Conservation (phyloP, 805 yeast genomes). For the Ogataea pini region DNA sequence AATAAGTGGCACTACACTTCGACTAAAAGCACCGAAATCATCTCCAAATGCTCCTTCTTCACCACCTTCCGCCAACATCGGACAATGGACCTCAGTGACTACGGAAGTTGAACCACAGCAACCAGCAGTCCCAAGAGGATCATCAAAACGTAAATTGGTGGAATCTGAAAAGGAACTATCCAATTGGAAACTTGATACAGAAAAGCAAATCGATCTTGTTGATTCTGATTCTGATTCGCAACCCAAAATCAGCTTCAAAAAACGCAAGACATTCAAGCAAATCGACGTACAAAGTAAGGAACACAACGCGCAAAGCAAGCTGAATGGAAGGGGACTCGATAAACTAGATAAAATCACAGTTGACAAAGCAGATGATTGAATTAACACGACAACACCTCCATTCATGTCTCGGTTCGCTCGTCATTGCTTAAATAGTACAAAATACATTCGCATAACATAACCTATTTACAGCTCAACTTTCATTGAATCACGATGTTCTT, state of each 20-base stretch:
- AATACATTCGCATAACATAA: conserved; percentile 7
- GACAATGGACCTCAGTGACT: background rate
- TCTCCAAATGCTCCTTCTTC: background rate
- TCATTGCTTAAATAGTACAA: conserved; percentile 3
- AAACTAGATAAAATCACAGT: no score
- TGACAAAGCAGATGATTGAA: no score
- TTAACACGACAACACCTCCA: no score
- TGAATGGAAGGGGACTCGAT: no score
- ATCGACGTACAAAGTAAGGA: no score
- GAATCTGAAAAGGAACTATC: conserved; percentile 24
- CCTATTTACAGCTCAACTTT: conserved; percentile 12
- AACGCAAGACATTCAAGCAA: conserved; percentile 10
- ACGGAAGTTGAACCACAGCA: background rate
- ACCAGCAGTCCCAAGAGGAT: conserved; percentile 1
- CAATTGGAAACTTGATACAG: conserved; percentile 29
- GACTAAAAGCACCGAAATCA: background rate
- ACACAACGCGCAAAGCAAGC: no score
- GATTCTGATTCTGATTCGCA: conserved; percentile 12
- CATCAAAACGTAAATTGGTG: conserved; percentile 4
- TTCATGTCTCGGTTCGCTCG: no score
- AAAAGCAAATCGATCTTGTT: conserved; percentile 13
- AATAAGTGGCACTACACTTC: background rate
- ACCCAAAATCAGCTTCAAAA: conserved; percentile 20
- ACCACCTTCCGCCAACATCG: background rate
- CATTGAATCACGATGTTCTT: background rate